phyloP scores from a whole-genome alignment of 2,329 filamentous ascomycete genomes.

The Rutstroemia sp. region DNA sequence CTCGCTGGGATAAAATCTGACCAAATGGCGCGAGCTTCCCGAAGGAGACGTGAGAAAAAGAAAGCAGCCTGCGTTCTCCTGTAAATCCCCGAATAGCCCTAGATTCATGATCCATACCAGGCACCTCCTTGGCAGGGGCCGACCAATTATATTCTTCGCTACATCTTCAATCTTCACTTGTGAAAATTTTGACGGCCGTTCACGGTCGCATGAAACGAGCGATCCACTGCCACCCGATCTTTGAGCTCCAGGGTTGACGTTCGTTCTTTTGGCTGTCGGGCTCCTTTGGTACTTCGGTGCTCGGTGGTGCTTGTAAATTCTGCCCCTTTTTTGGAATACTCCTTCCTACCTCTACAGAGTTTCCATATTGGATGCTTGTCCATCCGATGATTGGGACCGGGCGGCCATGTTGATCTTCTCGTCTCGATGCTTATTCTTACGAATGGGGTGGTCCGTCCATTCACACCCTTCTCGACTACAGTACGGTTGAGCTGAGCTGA shows the following conservation, averaged over 20 bases:
- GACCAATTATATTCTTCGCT: conserved; percentile 3
- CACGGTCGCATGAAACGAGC: background rate
- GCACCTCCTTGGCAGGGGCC: conserved; percentile 2
- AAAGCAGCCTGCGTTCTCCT: background rate
- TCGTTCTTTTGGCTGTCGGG: too few relatives aligned
- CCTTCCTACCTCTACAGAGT: too few relatives aligned
- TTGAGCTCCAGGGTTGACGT: too few relatives aligned
- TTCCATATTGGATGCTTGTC: background rate
- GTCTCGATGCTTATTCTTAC: too few relatives aligned
- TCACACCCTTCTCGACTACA: background rate
- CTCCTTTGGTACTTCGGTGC: too few relatives aligned
- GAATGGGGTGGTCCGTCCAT: background rate
- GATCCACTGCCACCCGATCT: background rate
- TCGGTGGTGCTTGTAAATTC: too few relatives aligned
- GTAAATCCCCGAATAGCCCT: too few relatives aligned
- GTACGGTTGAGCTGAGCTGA: background rate
- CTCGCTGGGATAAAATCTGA: too few relatives aligned
- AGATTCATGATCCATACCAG: too few relatives aligned
- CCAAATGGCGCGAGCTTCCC: background rate
- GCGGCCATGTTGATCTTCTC: background rate
- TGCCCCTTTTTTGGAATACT: too few relatives aligned
- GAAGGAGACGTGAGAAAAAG: background rate
- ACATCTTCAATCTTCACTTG: too few relatives aligned
- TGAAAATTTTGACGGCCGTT: too few relatives aligned
- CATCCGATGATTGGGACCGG: background rate